These are phyloP conservation scores for Hamamelis virginiana DNA, from an alignment of 164 flowering plant genomes.

Conservation along the genomic window DNA sequence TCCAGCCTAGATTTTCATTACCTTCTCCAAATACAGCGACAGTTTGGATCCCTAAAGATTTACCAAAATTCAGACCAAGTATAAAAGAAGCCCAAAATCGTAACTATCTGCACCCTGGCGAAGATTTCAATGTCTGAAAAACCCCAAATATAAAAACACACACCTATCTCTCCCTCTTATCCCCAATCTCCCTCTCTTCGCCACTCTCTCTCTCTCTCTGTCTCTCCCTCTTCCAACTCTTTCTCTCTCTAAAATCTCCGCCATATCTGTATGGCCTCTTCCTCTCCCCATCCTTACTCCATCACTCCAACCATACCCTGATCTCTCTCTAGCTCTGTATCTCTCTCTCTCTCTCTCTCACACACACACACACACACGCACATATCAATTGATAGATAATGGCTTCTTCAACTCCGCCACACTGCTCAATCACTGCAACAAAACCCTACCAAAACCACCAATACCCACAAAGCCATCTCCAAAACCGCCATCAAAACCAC, in stretches of 20 bases:
- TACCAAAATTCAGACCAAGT: too few species aligned
- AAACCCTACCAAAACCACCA: conserved; percentile 53
- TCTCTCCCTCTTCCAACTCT: conserved; percentile 3
- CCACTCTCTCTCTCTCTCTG: not conserved
- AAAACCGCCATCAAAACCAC: conserved; percentile 19
- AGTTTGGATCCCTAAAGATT: too few species aligned
- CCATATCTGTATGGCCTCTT: not conserved
- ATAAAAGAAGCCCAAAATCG: too few species aligned
- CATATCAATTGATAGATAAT: conserved; percentile 17
- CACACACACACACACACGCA: not conserved
- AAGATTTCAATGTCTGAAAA: conserved; percentile 19
- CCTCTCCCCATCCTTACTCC: not conserved
- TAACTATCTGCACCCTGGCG: not conserved
- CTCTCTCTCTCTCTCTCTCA: not conserved
- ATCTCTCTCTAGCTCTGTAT: not conserved
- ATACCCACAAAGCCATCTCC: conserved; percentile 25
- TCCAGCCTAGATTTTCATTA: too few species aligned
- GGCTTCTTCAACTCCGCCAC: conserved; percentile 74
- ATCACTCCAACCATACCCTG: conserved; percentile 7
- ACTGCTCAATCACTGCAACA: conserved; percentile 59
- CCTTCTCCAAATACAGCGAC: too few species aligned
- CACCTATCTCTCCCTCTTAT: not conserved
- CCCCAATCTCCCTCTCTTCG: not conserved
- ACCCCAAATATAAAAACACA: too few species aligned
- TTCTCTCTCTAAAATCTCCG: conserved; percentile 16